phyloP scores from a whole-genome alignment of 2,329 filamentous ascomycete species.

The Ophiostoma angusticollis region DNA sequence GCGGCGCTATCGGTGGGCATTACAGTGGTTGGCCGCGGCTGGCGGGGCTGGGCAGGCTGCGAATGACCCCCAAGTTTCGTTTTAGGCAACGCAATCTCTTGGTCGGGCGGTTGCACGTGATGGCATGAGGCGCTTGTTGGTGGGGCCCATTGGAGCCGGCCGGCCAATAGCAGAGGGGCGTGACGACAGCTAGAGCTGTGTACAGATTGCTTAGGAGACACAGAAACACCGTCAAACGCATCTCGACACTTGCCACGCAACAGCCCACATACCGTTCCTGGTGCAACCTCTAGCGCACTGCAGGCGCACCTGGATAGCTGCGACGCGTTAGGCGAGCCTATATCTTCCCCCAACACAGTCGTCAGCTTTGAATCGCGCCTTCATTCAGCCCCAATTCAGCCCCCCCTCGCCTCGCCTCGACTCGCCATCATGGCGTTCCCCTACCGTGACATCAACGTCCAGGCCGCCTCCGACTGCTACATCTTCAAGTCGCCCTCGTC shows the following conservation, averaged over 20 bases:
- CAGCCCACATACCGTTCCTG: too few relatives aligned
- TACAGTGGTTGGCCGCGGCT: background rate
- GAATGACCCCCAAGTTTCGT: slow-evolving; percentile 1
- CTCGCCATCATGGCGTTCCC: slow-evolving; percentile 37
- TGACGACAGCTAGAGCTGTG: too few relatives aligned
- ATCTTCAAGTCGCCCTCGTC: slow-evolving; percentile 94
- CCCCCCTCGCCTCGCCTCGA: background rate
- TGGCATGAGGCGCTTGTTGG: background rate
- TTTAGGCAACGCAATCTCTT: too few relatives aligned
- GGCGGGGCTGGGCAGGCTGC: slow-evolving; percentile 1
- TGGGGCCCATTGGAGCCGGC: background rate
- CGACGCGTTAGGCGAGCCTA: too few relatives aligned
- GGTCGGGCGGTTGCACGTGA: slow-evolving; percentile 2
- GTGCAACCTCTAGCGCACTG: too few relatives aligned
- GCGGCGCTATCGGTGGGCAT: background rate
- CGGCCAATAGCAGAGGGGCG: background rate
- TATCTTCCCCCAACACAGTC: background rate
- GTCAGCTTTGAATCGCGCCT: too few relatives aligned
- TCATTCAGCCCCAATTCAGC: background rate
- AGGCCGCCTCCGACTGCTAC: slow-evolving; percentile 83
- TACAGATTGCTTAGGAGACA: too few relatives aligned
- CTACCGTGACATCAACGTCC: slow-evolving; percentile 94
- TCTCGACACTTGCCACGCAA: too few relatives aligned
- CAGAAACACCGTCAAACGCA: too few relatives aligned
- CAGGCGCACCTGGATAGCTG: too few relatives aligned